These are phyloP conservation scores for Cordyceps fumosorosea DNA, from an alignment of 2,329 filamentous ascomycete species.

Conservation along the genomic window DNA sequence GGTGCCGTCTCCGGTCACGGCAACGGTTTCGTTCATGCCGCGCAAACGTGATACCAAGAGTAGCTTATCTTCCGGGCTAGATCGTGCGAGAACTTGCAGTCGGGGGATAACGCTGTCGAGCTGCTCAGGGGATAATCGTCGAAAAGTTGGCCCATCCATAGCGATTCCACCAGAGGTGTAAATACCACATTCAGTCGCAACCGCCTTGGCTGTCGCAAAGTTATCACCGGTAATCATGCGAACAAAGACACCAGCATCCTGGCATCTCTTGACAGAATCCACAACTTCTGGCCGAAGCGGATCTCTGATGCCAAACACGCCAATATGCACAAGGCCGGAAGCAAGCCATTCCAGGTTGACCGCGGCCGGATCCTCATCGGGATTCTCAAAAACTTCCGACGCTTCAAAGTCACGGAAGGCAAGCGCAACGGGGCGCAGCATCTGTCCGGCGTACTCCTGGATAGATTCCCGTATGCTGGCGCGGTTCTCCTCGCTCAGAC, in stretches of 20 bases:
- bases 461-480: conserved; percentile 28
- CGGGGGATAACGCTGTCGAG: conserved; percentile 49
- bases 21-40: conserved; percentile 59
- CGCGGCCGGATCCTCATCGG: conserved; percentile 27
- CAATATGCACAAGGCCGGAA: conserved; percentile 32
- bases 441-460: conserved; percentile 54
- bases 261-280: conserved; percentile 55
- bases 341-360: conserved; percentile 31
- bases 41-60: conserved; percentile 58
- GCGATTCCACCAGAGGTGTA: conserved; percentile 52
- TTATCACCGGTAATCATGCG: conserved; percentile 54
- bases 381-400: conserved; percentile 14
- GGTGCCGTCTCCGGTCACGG: conserved; percentile 60
- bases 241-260: conserved; percentile 58
- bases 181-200: conserved; percentile 59
- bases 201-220: conserved; percentile 37
- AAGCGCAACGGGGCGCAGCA: conserved; percentile 59
- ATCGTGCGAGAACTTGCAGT: conserved; percentile 61
- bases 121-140: conserved; percentile 45
- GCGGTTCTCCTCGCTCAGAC: conserved; percentile 27
- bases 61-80: conserved; percentile 63
- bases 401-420: conserved; percentile 60
- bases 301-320: conserved; percentile 58
- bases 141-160: conserved; percentile 49
- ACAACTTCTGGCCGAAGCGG: conserved; percentile 57